Conservation (phyloP, 106 monocot species). For the Dioscorea alata region DNA sequence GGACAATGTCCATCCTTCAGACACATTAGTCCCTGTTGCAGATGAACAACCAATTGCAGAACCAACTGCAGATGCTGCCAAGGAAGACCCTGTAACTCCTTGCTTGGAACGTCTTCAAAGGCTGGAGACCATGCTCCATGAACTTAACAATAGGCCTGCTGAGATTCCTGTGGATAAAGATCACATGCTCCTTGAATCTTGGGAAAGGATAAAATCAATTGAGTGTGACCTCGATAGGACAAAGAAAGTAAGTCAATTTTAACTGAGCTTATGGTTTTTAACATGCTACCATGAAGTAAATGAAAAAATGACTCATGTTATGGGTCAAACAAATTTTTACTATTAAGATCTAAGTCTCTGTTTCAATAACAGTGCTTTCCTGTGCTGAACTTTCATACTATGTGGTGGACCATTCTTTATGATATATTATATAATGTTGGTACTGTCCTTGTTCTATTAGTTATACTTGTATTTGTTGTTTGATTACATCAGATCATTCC, state of each 20-base stretch:
- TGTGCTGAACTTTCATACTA: no score
- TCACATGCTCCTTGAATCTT: slow-evolving; percentile 52
- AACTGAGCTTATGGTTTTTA: neutral
- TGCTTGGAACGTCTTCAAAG: slow-evolving; percentile 69
- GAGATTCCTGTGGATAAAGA: slow-evolving; percentile 83
- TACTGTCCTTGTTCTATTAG: no score
- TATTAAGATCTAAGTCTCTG: no score
- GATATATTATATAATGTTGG: no score
- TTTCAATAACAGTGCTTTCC: no score
- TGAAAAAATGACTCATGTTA: no score
- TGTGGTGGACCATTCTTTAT: no score
- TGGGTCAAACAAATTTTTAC: no score
- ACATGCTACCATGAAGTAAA: no score
- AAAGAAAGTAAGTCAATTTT: slow-evolving; percentile 48
- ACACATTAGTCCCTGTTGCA: neutral
- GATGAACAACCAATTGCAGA: neutral
- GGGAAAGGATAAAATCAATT: slow-evolving; percentile 69
- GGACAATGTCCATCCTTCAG: slow-evolving; percentile 20
- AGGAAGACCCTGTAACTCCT: slow-evolving; percentile 30
- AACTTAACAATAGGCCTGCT: slow-evolving; percentile 56
- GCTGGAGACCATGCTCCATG: slow-evolving; percentile 50
- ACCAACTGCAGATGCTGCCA: slow-evolving; percentile 13
- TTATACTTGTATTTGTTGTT: no score
- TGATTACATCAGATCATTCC: no score
- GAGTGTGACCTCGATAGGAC: slow-evolving; percentile 85